Evolutionary conservation across 2,329 filamentous ascomycete genomes (phyloP).

Genomic region (Ceratocystis albifundus): DNA sequence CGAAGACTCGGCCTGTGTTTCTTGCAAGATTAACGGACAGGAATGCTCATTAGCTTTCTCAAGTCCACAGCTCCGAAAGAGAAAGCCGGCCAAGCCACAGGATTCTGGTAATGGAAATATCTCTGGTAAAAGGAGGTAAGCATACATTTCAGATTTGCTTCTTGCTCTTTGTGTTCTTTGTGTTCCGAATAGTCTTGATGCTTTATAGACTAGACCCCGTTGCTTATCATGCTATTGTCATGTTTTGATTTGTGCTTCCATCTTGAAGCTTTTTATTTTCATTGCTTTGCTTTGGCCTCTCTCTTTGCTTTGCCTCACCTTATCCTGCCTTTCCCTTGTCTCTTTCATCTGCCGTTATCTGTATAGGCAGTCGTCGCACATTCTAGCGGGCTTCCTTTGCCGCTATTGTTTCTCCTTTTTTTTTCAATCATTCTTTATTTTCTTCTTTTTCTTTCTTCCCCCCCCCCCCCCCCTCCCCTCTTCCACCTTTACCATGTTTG

Average conservation of each 20-base stretch:
- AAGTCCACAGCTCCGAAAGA: slow-evolving; percentile 66
- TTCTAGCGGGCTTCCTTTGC: neutral
- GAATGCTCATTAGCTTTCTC: slow-evolving; percentile 63
- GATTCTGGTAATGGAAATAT: slow-evolving; percentile 44
- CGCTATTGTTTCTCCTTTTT: neutral
- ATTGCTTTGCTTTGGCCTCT: neutral
- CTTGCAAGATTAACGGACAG: slow-evolving; percentile 66
- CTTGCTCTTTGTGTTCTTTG: neutral
- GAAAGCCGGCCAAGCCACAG: slow-evolving; percentile 53
- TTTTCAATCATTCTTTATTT: no score
- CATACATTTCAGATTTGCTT: slow-evolving; percentile 23
- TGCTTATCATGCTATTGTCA: neutral
- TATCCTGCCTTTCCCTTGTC: neutral
- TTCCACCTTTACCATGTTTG: neutral
- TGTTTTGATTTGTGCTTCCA: no score
- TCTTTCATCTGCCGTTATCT: slow-evolving; percentile 2
- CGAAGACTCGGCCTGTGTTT: slow-evolving; percentile 57
- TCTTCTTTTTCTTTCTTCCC: accelerated
- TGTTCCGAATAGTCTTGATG: neutral
- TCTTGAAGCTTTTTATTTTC: no score
- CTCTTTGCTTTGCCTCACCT: neutral
- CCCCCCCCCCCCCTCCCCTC: no score
- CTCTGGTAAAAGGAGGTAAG: slow-evolving; percentile 59
- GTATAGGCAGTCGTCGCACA: slow-evolving; percentile 13
- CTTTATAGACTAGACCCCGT: neutral